These are phyloP conservation scores for Collybia sp. DNA, from an alignment of 768 basidiomycete genomes.

Conservation along the genomic window DNA sequence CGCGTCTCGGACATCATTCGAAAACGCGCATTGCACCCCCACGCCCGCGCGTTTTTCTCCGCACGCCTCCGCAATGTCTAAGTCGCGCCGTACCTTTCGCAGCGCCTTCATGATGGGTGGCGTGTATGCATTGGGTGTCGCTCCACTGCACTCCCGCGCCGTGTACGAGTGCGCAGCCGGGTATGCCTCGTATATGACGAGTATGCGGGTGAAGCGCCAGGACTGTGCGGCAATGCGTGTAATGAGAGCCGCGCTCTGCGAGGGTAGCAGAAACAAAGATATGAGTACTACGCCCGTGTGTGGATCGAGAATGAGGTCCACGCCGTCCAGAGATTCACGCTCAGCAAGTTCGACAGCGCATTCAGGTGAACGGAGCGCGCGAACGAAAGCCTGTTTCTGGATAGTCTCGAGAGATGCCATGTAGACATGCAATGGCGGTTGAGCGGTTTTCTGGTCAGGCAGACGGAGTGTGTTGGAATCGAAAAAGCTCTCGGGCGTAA, in stretches of 20 bases:
- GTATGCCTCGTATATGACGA: conserved; percentile 67
- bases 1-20: conserved; percentile 52
- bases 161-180: conserved; percentile 37
- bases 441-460: conserved; percentile 21
- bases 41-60: conserved; percentile 41
- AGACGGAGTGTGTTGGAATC: conserved; percentile 41
- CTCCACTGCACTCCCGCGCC: conserved; percentile 10
- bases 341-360: conserved; percentile 60
- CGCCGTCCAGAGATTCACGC: conserved; percentile 52
- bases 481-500: conserved; percentile 35
- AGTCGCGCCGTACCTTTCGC: conserved; percentile 58
- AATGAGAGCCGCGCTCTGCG: conserved; percentile 39
- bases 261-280: conserved; percentile 42
- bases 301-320: conserved; percentile 65
- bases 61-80: conserved; percentile 59
- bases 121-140: conserved; percentile 47
- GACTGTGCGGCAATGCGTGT: conserved; percentile 46
- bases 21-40: conserved; percentile 54
- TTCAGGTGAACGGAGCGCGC: conserved; percentile 36
- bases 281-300: conserved; percentile 52
- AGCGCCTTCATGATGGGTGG: conserved; percentile 67
- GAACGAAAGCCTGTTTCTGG: conserved; percentile 61
- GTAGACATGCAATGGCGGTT: conserved; percentile 51
- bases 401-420: conserved; percentile 65
- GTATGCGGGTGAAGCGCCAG: conserved; percentile 53